Percentiles rank a stretch among this genome's conserved stretches.
These are phyloP conservation scores for Penicillium crustosum DNA, from an alignment of 2,329 filamentous ascomycete genomes.

Conservation along the genomic window DNA sequence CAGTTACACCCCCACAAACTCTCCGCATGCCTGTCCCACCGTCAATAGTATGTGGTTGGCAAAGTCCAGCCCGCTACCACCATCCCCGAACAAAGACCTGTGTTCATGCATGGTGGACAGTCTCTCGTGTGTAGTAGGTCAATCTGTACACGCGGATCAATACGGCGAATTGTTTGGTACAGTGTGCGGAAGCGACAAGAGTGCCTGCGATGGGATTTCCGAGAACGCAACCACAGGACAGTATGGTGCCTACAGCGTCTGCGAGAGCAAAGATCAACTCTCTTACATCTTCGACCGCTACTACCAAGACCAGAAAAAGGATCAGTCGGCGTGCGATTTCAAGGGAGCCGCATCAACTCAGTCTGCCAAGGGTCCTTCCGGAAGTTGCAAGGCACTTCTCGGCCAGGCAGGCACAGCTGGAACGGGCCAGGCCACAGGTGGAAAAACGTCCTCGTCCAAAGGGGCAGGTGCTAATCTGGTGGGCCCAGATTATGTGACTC, in stretches of 20 bases:
- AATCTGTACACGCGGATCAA: constrained; percentile 26
- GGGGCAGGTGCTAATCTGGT: not conserved
- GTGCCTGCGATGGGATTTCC: constrained; percentile 43
- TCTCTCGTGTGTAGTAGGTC: constrained; percentile 66
- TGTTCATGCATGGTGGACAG: constrained; percentile 81
- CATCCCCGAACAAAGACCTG: constrained; percentile 71
- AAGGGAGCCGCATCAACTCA: constrained; percentile 3
- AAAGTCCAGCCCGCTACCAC: constrained; percentile 65
- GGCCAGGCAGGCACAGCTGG: not conserved
- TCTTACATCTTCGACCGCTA: constrained; percentile 7
- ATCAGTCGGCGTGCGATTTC: constrained; percentile 3
- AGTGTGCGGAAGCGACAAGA: constrained; percentile 40
- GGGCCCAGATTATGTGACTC: not conserved
- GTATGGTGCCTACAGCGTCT: constrained; percentile 45
- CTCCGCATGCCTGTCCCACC: constrained; percentile 1
- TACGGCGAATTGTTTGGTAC: constrained; percentile 67
- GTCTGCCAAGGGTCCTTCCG: constrained; percentile 1
- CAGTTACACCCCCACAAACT: constrained; percentile 1
- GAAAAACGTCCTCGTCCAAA: not conserved
- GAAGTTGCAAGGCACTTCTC: constrained; percentile 2
- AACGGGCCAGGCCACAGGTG: not conserved
- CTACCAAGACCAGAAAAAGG: constrained; percentile 1
- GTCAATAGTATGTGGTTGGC: constrained; percentile 63
- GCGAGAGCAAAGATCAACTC: constrained; percentile 2
- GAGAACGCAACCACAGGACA: constrained; percentile 41